phyloP scores from a whole-genome alignment of 768 basidiomycete genomes.

The Calocybe indica region DNA sequence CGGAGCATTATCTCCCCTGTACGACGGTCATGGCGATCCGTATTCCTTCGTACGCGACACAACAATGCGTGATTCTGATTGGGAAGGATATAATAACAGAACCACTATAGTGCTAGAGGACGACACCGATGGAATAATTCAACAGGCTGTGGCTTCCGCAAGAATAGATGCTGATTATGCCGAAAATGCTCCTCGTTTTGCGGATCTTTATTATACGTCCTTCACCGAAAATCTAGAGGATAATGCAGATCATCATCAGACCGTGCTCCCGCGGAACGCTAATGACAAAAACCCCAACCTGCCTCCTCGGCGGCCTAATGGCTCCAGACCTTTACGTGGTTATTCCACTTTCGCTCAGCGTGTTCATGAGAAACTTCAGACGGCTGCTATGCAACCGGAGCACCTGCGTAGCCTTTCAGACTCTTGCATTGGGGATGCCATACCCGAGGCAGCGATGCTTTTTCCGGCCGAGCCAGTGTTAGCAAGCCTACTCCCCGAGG shows the following conservation, averaged over 20 bases:
- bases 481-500: no score
- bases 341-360: constrained; percentile 37
- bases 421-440: no score
- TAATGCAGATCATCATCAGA: background rate
- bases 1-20: no score
- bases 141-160: constrained; percentile 19
- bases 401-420: no score
- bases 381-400: constrained; percentile 4
- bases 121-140: constrained; percentile 29
- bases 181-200: constrained; percentile 25
- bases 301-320: background rate
- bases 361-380: constrained; percentile 34
- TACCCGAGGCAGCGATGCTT: no score
- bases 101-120: constrained; percentile 20
- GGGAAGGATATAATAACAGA: no score
- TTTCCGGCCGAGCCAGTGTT: no score
- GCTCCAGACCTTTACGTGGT: background rate
- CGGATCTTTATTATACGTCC: constrained; percentile 33
- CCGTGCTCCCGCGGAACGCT: background rate
- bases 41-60: no score
- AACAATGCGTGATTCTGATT: no score
- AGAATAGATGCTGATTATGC: constrained; percentile 18
- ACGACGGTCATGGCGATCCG: no score
- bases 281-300: background rate
- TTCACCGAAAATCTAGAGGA: constrained; percentile 10